Base-by-base conservation (phyloP, 73 alveolate species). In the Paramecium octaurelia region DNA sequence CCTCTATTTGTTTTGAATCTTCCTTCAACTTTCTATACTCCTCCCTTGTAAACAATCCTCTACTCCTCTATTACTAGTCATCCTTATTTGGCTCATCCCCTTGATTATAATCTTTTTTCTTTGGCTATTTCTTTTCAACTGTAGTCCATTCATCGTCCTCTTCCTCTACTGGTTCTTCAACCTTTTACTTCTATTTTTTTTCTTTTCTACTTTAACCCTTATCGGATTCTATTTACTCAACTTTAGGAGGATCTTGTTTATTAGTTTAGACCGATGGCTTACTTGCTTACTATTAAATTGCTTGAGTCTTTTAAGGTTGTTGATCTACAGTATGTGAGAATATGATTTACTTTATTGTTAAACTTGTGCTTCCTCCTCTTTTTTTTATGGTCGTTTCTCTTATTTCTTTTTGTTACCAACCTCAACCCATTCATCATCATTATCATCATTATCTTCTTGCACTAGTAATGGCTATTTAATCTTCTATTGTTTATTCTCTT, bases 341-440 rank as follows among this genome's bases (percentile, higher is more conserved):
- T 14, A 54, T 18, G 9, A 54, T 54, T 18, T 54, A 54, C 69
- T 54, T 54, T 16, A 54, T 54, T 54, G 5, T 18, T 54, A 20
- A 18, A 18, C 6, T 18, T 1, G 8, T 16, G 18, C 16, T 20
- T 54, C 69, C 12, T 54, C 69, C 21, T 54, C 69, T 1, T 54
- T 54, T 54, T 54, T 54, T 54, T 54, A 54, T 18, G 11, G 11
- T 18, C 31, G 35, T n/a, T n/a, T 54, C 69, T 4, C 18, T 18
- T 18, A 54, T 64, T 64, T 64, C 48, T 64, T 64, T 64, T 34
- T 64, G 27, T 34, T 34, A 0, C 84, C 84, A 16, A 64, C 84
- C 27, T 64, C 84, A 27, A 64, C 84, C 84, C 84, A 64, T 64
- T 64, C 84, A 21, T 64, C 84, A 24, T 64, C 84, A 64, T 64